Conservation (phyloP, 83 land plant genomes). For the Picea abies region DNA sequence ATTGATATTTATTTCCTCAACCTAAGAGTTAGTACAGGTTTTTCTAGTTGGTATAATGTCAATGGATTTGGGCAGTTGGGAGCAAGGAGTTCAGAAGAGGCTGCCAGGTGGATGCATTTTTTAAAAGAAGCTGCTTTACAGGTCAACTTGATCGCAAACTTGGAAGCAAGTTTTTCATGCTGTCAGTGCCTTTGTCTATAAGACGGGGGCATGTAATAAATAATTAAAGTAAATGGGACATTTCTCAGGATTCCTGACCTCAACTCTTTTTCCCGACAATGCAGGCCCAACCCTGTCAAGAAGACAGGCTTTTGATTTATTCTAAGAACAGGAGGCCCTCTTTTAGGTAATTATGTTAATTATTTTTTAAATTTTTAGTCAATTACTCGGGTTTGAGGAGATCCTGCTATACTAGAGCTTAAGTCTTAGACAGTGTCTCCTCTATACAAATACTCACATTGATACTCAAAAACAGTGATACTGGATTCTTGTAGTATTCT, state of each 20-base stretch:
- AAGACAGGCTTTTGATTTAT: constrained; percentile 12
- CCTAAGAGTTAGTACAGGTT: background rate
- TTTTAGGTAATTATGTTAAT: constrained; percentile 37
- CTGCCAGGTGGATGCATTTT: constrained; percentile 86
- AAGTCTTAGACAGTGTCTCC: background rate
- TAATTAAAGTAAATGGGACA: background rate
- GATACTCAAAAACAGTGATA: too few species aligned
- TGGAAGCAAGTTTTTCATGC: background rate
- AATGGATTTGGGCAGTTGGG: constrained; percentile 59
- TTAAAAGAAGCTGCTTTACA: constrained; percentile 69
- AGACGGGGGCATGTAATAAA: background rate
- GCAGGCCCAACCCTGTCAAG: constrained; percentile 37
- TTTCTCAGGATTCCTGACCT: background rate
- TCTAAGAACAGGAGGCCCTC: constrained; percentile 33
- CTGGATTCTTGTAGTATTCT: too few species aligned
- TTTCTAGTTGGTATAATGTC: background rate
- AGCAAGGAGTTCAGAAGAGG: constrained; percentile 88
- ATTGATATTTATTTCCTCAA: too few species aligned
- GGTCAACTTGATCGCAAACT: constrained; percentile 29
- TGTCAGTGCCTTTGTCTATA: background rate
- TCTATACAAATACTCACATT: too few species aligned
- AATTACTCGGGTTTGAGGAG: background rate
- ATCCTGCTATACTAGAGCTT: background rate
- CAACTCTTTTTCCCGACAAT: constrained; percentile 6
- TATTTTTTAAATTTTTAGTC: background rate